These are phyloP conservation scores for Penicillium canariense DNA, from an alignment of 495 filamentous ascomycete species.

Conservation along the genomic window DNA sequence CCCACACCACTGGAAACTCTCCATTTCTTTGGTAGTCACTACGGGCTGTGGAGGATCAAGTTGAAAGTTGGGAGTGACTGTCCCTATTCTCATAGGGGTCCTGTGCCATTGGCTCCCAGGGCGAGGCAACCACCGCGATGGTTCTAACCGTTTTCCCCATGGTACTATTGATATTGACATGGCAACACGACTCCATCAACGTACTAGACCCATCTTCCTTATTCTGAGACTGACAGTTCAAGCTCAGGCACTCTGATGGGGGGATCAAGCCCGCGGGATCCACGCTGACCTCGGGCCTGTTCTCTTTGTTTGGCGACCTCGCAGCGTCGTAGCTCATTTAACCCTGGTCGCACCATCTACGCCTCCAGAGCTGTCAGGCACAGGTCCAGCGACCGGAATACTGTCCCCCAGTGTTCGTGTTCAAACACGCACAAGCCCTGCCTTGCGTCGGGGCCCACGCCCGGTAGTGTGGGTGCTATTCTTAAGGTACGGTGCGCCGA, in stretches of 20 bases:
- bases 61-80: too few species aligned
- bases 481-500: slow-evolving; percentile 19
- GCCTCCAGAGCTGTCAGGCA: not conserved
- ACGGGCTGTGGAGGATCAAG: not conserved
- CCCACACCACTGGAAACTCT: not conserved
- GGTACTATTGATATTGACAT: too few species aligned
- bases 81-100: not conserved
- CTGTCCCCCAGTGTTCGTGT: not conserved
- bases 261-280: slow-evolving; percentile 16
- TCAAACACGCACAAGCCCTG: slow-evolving; percentile 16
- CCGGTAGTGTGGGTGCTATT: slow-evolving; percentile 23
- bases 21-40: not conserved
- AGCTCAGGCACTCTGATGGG: too few species aligned
- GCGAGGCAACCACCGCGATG: not conserved
- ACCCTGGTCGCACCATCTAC: slow-evolving; percentile 11
- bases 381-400: not conserved
- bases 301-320: slow-evolving; percentile 15
- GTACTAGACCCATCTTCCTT: not conserved
- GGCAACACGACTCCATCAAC: too few species aligned
- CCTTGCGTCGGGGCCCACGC: slow-evolving; percentile 18
- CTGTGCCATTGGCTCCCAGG: not conserved
- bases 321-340: slow-evolving; percentile 1
- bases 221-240: not conserved
- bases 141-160: not conserved
- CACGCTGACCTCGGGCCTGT: slow-evolving; percentile 12